Percentiles rank a stretch among this genome's conserved stretches.
These are phyloP conservation scores for Mucor circinelloides DNA, from an alignment of 371 early-diverging fungal genomes.

Conservation along the genomic window DNA sequence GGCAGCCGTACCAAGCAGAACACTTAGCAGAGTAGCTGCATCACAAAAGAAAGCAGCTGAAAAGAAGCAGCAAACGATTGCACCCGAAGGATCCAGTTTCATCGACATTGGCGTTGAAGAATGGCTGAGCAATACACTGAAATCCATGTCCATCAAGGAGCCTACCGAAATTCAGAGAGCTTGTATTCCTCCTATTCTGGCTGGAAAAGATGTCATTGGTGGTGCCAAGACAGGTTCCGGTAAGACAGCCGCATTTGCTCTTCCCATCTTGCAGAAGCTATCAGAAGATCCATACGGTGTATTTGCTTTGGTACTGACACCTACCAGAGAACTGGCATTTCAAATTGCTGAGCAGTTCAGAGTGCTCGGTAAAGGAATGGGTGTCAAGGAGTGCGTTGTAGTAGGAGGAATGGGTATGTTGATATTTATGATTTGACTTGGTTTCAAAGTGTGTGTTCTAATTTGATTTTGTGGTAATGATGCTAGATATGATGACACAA, in stretches of 20 bases:
- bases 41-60: constrained; percentile 15
- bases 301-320: constrained; percentile 94
- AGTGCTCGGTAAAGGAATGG: constrained; percentile 90
- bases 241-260: constrained; percentile 99
- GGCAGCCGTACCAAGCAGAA: constrained; percentile 18
- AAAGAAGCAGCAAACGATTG: constrained; percentile 15
- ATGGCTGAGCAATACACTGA: constrained; percentile 83
- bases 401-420: constrained; percentile 90
- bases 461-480: background rate
- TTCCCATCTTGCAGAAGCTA: constrained; percentile 95
- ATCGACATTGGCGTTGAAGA: constrained; percentile 70
- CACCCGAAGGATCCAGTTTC: constrained; percentile 42
- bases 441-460: background rate
- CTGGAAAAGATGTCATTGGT: constrained; percentile 89
- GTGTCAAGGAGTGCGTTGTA: constrained; percentile 84
- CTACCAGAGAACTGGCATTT: constrained; percentile 96
- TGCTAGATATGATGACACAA: constrained; percentile 89
- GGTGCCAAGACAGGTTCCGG: constrained; percentile 99
- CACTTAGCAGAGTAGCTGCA: constrained; percentile 31
- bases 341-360: constrained; percentile 97
- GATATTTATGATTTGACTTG: no score
- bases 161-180: constrained; percentile 97
- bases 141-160: constrained; percentile 75
- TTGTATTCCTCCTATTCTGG: constrained; percentile 78
- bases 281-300: constrained; percentile 93